Base-by-base conservation (phyloP, 306 rosid genomes). In the Fragaria iinumae region DNA sequence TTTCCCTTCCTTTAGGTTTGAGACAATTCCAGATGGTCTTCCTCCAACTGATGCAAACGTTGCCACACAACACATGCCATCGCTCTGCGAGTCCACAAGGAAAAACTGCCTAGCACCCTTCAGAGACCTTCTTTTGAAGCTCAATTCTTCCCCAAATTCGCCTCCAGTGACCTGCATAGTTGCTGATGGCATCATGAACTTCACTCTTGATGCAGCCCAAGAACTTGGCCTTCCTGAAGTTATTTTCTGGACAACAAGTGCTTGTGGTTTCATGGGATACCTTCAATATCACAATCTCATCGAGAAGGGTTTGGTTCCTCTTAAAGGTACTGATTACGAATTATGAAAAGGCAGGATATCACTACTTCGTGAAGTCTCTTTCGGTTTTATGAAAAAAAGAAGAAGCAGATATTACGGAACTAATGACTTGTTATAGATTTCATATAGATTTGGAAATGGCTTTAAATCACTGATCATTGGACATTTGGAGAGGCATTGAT, bases 231-330 rank as follows among this genome's bases (percentile, higher is more conserved):
- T 86, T 12, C 89, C 86, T 0, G 79, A 70, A 10, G 80, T 83
- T 21, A 74, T 86, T 25, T 86, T 82, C 65, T 70, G 81, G 84
- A 82, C 89, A 0, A 69, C 83, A 0, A 86, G 89, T 67, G 89
- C 86, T 63, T 82, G 86, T 73, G 89, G 84, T 20, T 77, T 80
- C 25, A 44, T 82, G 82, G 86, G 57, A 3, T 82, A 55, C 21
- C 17, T 71, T 52, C 80, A 86, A 11, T 77, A 67, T 71, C 79
- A 7, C 12, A 55, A 38, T 23, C 86, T 86, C 53, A 55, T 80
- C 17, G 67, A 82, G 0, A 69, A 27, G 65, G 89, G 86, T 3
- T n/a, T 67, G 2, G 32, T 56, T 32, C 89, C 89, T 23, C 67
- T 82, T 9, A 86, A 82, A 82, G 84, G 89, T 82, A 75, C 1